phyloP scores from a whole-genome alignment of 306 rosid species.

The Canavalia gladiata region DNA sequence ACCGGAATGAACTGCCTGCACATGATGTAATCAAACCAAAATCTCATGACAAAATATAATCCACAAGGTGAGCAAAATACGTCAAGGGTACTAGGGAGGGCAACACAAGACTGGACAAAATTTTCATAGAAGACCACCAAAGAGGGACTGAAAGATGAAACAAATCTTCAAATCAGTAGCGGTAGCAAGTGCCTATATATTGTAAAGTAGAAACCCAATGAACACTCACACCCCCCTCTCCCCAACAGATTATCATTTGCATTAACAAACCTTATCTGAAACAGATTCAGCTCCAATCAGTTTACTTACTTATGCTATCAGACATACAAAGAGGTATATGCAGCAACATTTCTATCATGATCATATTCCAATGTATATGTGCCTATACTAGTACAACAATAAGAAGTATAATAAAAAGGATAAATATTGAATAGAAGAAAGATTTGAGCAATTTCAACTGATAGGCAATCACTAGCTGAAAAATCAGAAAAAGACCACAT shows the following conservation, averaged over 20 bases:
- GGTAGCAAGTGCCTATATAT: slow-evolving; percentile 23
- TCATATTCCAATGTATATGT: slow-evolving; percentile 22
- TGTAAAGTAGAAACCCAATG: slow-evolving; percentile 29
- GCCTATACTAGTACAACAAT: slow-evolving; percentile 35
- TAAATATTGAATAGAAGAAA: slow-evolving; percentile 33
- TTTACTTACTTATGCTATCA: slow-evolving; percentile 37
- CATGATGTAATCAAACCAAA: slow-evolving; percentile 38
- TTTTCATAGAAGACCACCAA: slow-evolving; percentile 38
- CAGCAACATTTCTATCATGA: slow-evolving; percentile 27
- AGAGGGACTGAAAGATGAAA: slow-evolving; percentile 25
- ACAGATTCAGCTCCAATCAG: slow-evolving; percentile 17
- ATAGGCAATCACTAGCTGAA: slow-evolving; percentile 28
- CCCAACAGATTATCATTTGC: slow-evolving; percentile 34
- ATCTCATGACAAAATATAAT: slow-evolving; percentile 36
- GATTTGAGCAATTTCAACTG: slow-evolving; percentile 30
- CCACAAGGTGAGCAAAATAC: slow-evolving; percentile 37
- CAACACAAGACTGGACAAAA: slow-evolving; percentile 40
- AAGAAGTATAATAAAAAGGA: slow-evolving; percentile 34
- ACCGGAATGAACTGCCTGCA: slow-evolving; percentile 99
- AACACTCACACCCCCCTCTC: background rate
- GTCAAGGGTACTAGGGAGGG: slow-evolving; percentile 38
- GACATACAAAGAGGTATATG: background rate
- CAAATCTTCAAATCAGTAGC: slow-evolving; percentile 40
- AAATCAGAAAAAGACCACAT: slow-evolving; percentile 31
- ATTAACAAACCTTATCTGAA: slow-evolving; percentile 21